phyloP scores from a whole-genome alignment of 1,284 basidiomycete species.

The Xerocomus nothofagi region DNA sequence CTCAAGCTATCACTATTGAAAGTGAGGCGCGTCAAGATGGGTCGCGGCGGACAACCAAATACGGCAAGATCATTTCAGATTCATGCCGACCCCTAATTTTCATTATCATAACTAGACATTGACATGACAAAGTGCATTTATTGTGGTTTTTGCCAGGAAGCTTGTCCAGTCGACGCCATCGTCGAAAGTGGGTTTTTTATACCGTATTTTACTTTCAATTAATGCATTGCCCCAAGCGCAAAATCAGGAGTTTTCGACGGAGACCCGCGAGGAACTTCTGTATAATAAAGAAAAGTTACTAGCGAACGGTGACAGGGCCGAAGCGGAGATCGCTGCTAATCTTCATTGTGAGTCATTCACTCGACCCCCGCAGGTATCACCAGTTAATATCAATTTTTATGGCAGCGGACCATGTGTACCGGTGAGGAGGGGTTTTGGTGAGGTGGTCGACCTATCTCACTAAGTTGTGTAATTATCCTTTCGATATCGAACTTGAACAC shows the following conservation, averaged over 20 bases:
- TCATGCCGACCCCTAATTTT: constrained; percentile 8
- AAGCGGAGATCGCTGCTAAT: constrained; percentile 96
- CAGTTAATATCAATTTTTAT: constrained; percentile 14
- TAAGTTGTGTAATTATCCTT: constrained; percentile 28
- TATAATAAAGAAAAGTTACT: constrained; percentile 99
- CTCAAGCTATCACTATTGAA: constrained; percentile 99
- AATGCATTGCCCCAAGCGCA: constrained; percentile 57
- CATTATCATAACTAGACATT: constrained; percentile 61
- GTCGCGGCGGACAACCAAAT: constrained; percentile 95
- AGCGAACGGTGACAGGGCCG: constrained; percentile 93
- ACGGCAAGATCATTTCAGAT: constrained; percentile 54
- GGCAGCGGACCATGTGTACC: constrained; percentile 64
- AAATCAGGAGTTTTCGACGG: constrained; percentile 96
- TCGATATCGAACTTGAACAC: constrained; percentile 5
- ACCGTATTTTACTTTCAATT: neutral
- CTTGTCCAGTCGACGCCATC: constrained; percentile 99
- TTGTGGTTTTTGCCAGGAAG: constrained; percentile 98
- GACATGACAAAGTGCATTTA: constrained; percentile 98
- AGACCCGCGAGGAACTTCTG: constrained; percentile 96
- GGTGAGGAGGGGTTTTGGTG: constrained; percentile 38
- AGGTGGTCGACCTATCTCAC: constrained; percentile 11
- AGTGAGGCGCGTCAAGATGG: constrained; percentile 96
- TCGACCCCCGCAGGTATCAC: neutral
- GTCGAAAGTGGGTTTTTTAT: constrained; percentile 82
- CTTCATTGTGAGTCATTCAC: constrained; percentile 62